Percentiles rank a stretch among this genome's conserved stretches.
Conservation (phyloP, 176 grass and related monocot genomes). For the Elaeis guineensis region DNA sequence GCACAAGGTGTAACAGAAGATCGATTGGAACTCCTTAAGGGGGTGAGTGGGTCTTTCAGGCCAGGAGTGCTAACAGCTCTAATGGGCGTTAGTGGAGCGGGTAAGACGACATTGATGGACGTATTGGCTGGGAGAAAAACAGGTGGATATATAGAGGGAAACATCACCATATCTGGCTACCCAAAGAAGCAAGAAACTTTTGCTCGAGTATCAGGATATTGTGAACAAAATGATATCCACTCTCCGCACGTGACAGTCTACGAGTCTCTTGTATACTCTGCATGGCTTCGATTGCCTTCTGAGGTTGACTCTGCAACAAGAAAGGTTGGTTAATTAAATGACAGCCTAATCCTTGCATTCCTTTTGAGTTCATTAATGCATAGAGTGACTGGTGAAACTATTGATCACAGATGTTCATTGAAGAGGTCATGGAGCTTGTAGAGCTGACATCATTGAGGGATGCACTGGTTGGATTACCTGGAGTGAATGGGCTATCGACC, state of each 20-base stretch:
- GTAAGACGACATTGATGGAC: slow-evolving; percentile 95
- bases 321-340: slow-evolving; percentile 41
- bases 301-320: slow-evolving; percentile 45
- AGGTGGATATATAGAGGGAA: slow-evolving; percentile 72
- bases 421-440: slow-evolving; percentile 90
- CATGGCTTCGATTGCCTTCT: slow-evolving; percentile 63
- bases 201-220: slow-evolving; percentile 88
- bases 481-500: slow-evolving; percentile 74
- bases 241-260: slow-evolving; percentile 80
- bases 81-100: slow-evolving; percentile 87
- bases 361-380: background rate
- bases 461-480: slow-evolving; percentile 79
- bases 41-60: slow-evolving; percentile 80
- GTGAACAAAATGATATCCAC: slow-evolving; percentile 93
- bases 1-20: slow-evolving; percentile 66
- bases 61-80: slow-evolving; percentile 85
- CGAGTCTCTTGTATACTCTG: slow-evolving; percentile 79
- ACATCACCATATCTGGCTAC: slow-evolving; percentile 65
- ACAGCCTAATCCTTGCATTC: too few species aligned
- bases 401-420: slow-evolving; percentile 55
- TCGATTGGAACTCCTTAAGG: slow-evolving; percentile 61
- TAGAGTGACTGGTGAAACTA: too few species aligned
- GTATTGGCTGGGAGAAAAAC: slow-evolving; percentile 89
- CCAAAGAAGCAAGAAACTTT: slow-evolving; percentile 96
- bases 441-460: slow-evolving; percentile 64